Conservation (phyloP, 1,284 basidiomycete species). For the Fomitopsis betulina region DNA sequence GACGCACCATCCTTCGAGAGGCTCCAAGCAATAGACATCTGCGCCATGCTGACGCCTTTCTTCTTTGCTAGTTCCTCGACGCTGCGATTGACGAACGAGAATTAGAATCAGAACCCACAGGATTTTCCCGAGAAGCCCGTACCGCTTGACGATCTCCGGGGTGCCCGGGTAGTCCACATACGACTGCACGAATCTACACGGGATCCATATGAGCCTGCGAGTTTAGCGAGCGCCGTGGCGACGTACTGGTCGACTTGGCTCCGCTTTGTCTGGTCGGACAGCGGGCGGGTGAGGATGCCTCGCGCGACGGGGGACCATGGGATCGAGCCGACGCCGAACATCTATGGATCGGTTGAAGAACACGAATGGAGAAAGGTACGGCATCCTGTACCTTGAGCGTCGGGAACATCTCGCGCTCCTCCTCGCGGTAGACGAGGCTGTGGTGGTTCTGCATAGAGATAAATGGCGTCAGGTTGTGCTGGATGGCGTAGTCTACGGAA, state of each 20-base stretch:
- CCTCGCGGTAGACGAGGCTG: conserved; percentile 43
- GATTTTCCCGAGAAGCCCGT: background rate
- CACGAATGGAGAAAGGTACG: background rate
- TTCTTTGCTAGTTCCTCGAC: conserved; percentile 41
- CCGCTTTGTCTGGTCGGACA: conserved; percentile 21
- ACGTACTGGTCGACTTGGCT: conserved; percentile 16
- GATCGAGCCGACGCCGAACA: conserved; percentile 35
- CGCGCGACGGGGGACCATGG: conserved; percentile 40
- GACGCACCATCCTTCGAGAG: conserved; percentile 32
- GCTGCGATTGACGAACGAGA: conserved; percentile 9
- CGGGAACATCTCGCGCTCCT: conserved; percentile 51
- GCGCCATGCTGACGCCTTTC: conserved; percentile 25
- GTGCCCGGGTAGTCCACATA: conserved; percentile 12
- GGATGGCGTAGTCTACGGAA: conserved; percentile 26
- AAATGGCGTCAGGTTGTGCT: conserved; percentile 43
- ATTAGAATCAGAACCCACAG: background rate
- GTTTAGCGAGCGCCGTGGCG: background rate
- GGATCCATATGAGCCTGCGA: too few relatives aligned
- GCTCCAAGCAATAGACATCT: conserved; percentile 31
- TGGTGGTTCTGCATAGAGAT: conserved; percentile 53
- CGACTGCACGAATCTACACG: conserved; percentile 11
- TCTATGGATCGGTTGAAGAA: conserved; percentile 2
- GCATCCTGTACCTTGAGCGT: conserved; percentile 22
- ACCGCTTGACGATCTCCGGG: conserved; percentile 12
- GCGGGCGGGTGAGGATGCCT: conserved; percentile 32